Conservation (phyloP, 2,329 filamentous ascomycete genomes). For the Lojkania enalia region DNA sequence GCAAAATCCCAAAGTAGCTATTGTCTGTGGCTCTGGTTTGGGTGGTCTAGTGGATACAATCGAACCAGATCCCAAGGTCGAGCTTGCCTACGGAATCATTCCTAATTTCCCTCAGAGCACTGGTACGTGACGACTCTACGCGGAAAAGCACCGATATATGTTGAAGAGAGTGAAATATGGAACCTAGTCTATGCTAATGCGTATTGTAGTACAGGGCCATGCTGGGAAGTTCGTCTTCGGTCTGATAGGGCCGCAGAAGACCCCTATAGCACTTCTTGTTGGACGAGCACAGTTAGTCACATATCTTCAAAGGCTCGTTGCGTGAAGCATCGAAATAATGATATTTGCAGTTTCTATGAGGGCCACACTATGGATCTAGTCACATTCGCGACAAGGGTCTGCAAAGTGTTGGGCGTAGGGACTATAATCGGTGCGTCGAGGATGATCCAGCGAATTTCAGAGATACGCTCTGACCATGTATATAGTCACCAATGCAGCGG, state of each 20-base stretch:
- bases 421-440: slow-evolving; percentile 58
- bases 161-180: neutral
- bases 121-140: slow-evolving; percentile 48
- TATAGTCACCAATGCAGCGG: slow-evolving; percentile 67
- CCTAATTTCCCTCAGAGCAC: slow-evolving; percentile 65
- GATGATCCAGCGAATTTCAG: slow-evolving; percentile 4
- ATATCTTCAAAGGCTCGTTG: slow-evolving; percentile 3
- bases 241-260: slow-evolving; percentile 56
- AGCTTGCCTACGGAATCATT: slow-evolving; percentile 62
- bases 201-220: slow-evolving; percentile 63
- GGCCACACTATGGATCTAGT: slow-evolving; percentile 65
- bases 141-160: neutral
- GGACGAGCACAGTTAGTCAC: slow-evolving; percentile 64
- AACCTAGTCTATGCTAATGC: slow-evolving; percentile 28
- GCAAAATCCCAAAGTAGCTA: slow-evolving; percentile 61
- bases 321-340: slow-evolving; percentile 12
- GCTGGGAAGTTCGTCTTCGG: slow-evolving; percentile 68
- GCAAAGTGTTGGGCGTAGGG: slow-evolving; percentile 64
- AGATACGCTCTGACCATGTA: slow-evolving; percentile 18
- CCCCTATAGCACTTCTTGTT: slow-evolving; percentile 65
- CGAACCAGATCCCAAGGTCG: slow-evolving; percentile 53
- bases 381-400: slow-evolving; percentile 66
- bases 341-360: slow-evolving; percentile 63
- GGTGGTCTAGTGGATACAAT: slow-evolving; percentile 63
- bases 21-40: slow-evolving; percentile 67